Percentiles rank a stretch among this genome's conserved stretches.
Evolutionary conservation across 2,329 filamentous ascomycete genomes (phyloP).

Genomic region (Venturiaceae sp.): DNA sequence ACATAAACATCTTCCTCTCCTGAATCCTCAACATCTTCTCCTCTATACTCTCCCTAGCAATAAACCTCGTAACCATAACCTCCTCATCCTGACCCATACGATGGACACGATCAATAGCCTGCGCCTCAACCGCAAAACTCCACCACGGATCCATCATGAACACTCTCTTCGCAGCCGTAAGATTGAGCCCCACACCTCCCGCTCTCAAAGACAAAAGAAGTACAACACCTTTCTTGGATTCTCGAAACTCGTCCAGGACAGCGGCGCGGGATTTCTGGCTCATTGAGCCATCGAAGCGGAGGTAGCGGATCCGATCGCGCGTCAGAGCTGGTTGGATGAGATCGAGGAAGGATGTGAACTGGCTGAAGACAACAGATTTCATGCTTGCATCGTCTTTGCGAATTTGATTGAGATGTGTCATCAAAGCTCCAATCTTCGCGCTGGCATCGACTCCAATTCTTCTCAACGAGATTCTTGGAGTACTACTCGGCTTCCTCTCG

Average conservation of each 20-base stretch:
- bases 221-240: constrained; percentile 51
- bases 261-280: constrained; percentile 72
- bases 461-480: constrained; percentile 47
- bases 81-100: constrained; percentile 87
- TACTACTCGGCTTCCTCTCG: constrained; percentile 13
- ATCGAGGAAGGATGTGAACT: constrained; percentile 93
- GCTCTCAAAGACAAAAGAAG: constrained; percentile 78
- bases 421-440: constrained; percentile 75
- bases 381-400: constrained; percentile 56
- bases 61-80: constrained; percentile 79
- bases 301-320: constrained; percentile 61
- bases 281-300: constrained; percentile 91
- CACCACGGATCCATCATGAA: constrained; percentile 99
- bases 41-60: constrained; percentile 86
- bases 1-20: constrained; percentile 94
- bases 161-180: constrained; percentile 80
- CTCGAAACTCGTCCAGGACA: constrained; percentile 43
- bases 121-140: constrained; percentile 93
- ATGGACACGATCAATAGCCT: constrained; percentile 95
- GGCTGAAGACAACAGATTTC: constrained; percentile 91
- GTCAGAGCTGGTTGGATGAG: constrained; percentile 76
- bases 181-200: constrained; percentile 86
- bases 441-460: constrained; percentile 59
- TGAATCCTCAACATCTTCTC: constrained; percentile 90
- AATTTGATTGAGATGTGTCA: constrained; percentile 62